Evolutionary conservation across 257 asterid species (phyloP), one percentile per base, ranked within the genome.

Genomic region (Scutellaria barbata): DNA sequence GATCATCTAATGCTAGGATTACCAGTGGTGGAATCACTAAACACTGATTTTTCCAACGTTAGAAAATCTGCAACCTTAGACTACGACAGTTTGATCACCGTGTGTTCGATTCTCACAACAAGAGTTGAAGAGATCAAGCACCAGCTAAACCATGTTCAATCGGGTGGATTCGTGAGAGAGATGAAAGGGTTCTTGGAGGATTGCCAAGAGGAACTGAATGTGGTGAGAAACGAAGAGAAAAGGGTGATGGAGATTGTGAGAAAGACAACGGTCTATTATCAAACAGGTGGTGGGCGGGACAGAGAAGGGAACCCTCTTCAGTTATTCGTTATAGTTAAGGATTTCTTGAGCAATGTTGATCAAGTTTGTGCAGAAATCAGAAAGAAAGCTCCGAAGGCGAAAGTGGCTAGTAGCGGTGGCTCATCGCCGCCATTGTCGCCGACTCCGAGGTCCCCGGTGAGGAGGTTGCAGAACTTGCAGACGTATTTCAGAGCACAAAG

Each of bases 121-220:
- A 78, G 79, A 30, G 81, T 83, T 20, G 68, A 68, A 6, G 92
- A 92, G 54, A 85, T 79, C 53, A 70, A 78, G 63, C 76, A 54
- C 59, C 73, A 87, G 57, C 33, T 90, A 65, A 72, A 54, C 8
- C 71, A 79, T 33, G 33, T 71, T 1, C 87, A 79, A 73, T 63
- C 68, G 53, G 88, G 80, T 25, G 79, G 81, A 65, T 92, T 90
- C 18, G 43, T 72, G 53, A 73, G 11, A 22, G 90, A 82, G 71
- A 92, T 87, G 87, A 86, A 79, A 69, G 90, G 84, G 66, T 90
- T 92, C 67, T 43, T 88, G 35, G 97, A 90, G 77, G 92, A 86
- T 48, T 88, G 95, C 63, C 78, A 79, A n/a, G 89, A 78, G 56
- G 97, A 92, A 69, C 85, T 92, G 45, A 69, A 69, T 74, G 90